phyloP scores from a whole-genome alignment of 2,329 filamentous ascomycete genomes.

The Alternaria gaisen region DNA sequence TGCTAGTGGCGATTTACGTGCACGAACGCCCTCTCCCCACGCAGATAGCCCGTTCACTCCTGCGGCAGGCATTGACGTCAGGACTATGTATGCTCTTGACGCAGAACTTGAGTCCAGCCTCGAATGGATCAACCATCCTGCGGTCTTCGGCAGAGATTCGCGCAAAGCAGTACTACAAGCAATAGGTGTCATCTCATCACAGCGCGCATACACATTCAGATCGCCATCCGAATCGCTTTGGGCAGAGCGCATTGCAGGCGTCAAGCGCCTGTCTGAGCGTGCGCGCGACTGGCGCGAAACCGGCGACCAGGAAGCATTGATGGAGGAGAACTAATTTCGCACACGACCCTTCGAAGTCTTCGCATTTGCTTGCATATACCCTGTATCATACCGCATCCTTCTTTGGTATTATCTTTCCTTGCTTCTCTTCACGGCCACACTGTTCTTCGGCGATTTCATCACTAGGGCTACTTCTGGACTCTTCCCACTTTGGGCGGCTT shows the following conservation, averaged over 20 bases:
- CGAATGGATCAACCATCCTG: conserved; percentile 98
- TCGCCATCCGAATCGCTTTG: conserved; percentile 89
- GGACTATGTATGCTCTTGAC: conserved; percentile 86
- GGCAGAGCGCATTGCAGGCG: conserved; percentile 82
- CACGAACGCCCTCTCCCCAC: conserved; percentile 50
- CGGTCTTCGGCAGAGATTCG: conserved; percentile 91
- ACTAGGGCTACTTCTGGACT: conserved; percentile 10
- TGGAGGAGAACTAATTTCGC: conserved; percentile 57
- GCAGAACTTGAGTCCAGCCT: conserved; percentile 87
- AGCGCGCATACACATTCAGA: conserved; percentile 92
- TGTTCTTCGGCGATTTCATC: conserved; percentile 25
- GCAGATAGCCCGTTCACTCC: conserved; percentile 62
- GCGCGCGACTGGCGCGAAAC: conserved; percentile 93
- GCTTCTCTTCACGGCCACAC: conserved; percentile 21
- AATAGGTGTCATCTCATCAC: conserved; percentile 94
- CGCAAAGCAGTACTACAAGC: conserved; percentile 95
- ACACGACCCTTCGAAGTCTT: conserved; percentile 17
- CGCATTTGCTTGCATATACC: conserved; percentile 27
- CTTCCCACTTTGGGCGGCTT: conserved; percentile 18
- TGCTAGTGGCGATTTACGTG: conserved; percentile 46
- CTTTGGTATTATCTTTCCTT: conserved; percentile 19
- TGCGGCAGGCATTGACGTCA: conserved; percentile 79
- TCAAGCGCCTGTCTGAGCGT: conserved; percentile 81
- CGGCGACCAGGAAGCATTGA: conserved; percentile 73
- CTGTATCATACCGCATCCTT: conserved; percentile 32